Percentiles rank a stretch among this genome's conserved stretches.
Evolutionary conservation across 2,329 filamentous ascomycete genomes (phyloP).

Genomic region (Laburnicola sp.): DNA sequence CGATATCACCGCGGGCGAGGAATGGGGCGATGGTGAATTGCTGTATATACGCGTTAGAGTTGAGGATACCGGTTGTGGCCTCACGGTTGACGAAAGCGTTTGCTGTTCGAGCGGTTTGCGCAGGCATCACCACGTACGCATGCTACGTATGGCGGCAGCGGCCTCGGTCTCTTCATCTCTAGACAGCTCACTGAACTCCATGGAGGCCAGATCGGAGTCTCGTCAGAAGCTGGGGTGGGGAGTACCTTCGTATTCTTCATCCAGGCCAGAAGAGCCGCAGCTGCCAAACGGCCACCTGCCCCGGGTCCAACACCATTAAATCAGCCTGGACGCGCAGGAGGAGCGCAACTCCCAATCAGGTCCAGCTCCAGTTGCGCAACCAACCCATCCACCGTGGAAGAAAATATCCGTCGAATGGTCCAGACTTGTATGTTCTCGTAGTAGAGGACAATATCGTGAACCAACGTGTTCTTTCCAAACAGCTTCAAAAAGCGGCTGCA

Average conservation of each 20-base stretch:
- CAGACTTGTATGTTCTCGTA: conserved; percentile 31
- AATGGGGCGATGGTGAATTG: conserved; percentile 35
- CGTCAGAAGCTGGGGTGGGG: conserved; percentile 33
- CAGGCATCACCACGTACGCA: conserved; percentile 43
- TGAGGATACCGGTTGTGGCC: conserved; percentile 38
- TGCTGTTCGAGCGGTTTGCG: conserved; percentile 38
- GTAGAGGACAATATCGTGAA: conserved; percentile 47
- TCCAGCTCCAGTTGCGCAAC: conserved; percentile 5
- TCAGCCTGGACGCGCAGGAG: neutral
- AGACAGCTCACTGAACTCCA: conserved; percentile 41
- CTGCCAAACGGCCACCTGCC: conserved; percentile 1
- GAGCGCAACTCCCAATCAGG: neutral
- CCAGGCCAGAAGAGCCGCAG: conserved; percentile 13
- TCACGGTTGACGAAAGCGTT: conserved; percentile 33
- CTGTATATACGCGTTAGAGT: conserved; percentile 37
- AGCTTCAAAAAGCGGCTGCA: conserved; percentile 39
- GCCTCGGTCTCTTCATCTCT: conserved; percentile 44
- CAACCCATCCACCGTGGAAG: neutral
- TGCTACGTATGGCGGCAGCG: conserved; percentile 40
- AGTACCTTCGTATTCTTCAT: conserved; percentile 44
- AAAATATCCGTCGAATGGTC: neutral
- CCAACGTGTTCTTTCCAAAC: conserved; percentile 39
- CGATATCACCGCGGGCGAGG: conserved; percentile 24
- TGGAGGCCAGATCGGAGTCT: conserved; percentile 41
- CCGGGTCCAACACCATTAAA: neutral